Evolutionary conservation across 306 rosid species (phyloP).

Genomic region (Dicorynia guianensis): DNA sequence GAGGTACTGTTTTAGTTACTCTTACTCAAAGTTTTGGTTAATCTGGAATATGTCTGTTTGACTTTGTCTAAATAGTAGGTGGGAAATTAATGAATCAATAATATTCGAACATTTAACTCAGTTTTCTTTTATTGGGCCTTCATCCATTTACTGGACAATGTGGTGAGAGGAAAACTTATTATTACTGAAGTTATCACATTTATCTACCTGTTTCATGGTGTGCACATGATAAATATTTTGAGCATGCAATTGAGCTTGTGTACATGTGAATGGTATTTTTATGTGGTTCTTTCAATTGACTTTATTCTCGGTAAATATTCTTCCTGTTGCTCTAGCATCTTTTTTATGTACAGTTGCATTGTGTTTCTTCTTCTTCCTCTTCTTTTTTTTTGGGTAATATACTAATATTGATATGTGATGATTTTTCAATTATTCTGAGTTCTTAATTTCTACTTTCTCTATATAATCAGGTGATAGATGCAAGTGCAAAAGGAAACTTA

Average conservation of each 20-base stretch:
- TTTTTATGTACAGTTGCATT: neutral
- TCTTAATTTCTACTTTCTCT: conserved; percentile 1
- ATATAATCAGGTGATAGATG: conserved; percentile 91
- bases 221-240: conserved; percentile 9
- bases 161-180: conserved; percentile 5
- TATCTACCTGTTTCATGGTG: conserved; percentile 1
- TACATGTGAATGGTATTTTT: neutral
- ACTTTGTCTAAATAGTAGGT: neutral
- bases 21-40: neutral
- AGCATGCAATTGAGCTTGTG: conserved; percentile 9
- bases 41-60: neutral
- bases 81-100: neutral
- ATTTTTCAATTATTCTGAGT: conserved; percentile 10
- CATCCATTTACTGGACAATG: neutral
- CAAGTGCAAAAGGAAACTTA: conserved; percentile 97
- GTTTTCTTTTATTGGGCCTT: conserved; percentile 1
- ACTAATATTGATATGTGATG: no score
- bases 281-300: conserved; percentile 10
- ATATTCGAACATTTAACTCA: neutral
- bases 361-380: neutral
- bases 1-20: neutral
- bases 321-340: neutral
- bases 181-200: neutral
- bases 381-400: neutral
- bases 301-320: neutral